phyloP scores from a whole-genome alignment of 2,329 filamentous ascomycete genomes.

The Alternaria sp. region DNA sequence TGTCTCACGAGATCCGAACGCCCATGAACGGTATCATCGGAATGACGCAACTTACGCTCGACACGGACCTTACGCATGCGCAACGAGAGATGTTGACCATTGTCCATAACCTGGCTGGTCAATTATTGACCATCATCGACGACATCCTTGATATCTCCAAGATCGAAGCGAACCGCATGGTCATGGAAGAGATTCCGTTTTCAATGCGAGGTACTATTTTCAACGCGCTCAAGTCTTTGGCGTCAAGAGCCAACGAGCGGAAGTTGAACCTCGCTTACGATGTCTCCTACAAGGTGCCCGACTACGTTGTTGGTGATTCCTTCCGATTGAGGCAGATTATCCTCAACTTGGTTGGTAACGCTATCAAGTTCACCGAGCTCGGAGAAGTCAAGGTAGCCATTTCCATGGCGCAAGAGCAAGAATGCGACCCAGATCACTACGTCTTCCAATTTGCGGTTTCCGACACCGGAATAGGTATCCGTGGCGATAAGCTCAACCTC shows the following conservation, averaged over 20 bases:
- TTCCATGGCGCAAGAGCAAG: slow-evolving; percentile 71
- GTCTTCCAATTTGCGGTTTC: slow-evolving; percentile 95
- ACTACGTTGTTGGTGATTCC: slow-evolving; percentile 94
- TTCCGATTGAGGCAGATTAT: slow-evolving; percentile 97
- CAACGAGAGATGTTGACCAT: slow-evolving; percentile 99
- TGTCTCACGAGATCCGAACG: slow-evolving; percentile 98
- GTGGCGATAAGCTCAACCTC: slow-evolving; percentile 90
- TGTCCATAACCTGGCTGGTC: slow-evolving; percentile 95
- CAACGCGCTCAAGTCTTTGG: slow-evolving; percentile 93
- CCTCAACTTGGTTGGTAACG: slow-evolving; percentile 94
- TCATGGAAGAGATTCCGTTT: slow-evolving; percentile 97
- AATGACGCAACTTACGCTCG: slow-evolving; percentile 95
- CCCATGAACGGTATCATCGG: slow-evolving; percentile 98
- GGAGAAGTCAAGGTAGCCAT: slow-evolving; percentile 97
- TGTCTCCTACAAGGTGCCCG: slow-evolving; percentile 90
- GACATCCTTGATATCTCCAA: slow-evolving; percentile 74
- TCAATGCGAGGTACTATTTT: slow-evolving; percentile 93
- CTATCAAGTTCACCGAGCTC: slow-evolving; percentile 98
- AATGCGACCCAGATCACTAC: slow-evolving; percentile 77
- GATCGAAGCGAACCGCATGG: slow-evolving; percentile 96
- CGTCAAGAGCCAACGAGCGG: slow-evolving; percentile 97
- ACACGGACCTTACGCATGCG: slow-evolving; percentile 91
- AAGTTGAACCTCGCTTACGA: slow-evolving; percentile 91
- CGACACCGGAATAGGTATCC: slow-evolving; percentile 96
- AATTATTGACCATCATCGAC: slow-evolving; percentile 95